Base-by-base conservation (phyloP, 768 basidiomycete genomes). In the Boletus subcaerulescens region DNA sequence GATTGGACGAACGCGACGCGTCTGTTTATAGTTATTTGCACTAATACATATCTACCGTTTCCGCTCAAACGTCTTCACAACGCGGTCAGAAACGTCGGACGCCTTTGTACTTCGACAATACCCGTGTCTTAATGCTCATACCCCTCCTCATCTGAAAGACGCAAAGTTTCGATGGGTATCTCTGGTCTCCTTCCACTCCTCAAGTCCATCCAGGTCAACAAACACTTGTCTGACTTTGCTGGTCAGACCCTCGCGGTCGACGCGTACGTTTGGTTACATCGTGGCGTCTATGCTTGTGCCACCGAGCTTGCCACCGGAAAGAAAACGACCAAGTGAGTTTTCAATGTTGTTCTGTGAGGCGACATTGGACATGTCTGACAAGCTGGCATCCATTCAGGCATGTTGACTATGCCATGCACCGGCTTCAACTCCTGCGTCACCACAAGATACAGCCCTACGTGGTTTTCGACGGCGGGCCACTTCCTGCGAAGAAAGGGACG, bases 341-440 rank as follows among this genome's bases (percentile, higher is more conserved):
- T 48, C 11, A 32, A 24, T 18, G 14, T 38, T 12, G 29, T 42
- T 15, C 9, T 48, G 20, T 22, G 5, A 10, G 5, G 9, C 24
- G 35, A 5, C 17, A 26, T 15, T 33, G 33, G 33, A 5, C 40
- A 18, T 26, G 22, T 48, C 54, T 59, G 45, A 66, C 40, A 41
- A 39, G 9, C 40, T 43, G 33, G n/a, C 48, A 31, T 45, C 26
- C 18, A 41, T 53, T 29, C 48, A 96, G 95, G 75, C 98, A 97
- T 77, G 93, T 98, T 55, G 87, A 96, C 69, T 99, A 96, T 73
- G 88, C 88, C 38, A 96, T 98, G 93, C 85, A 92, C 60, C 85
- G 89, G 32, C 85, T 98, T 42, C 83, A 93, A 29, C 81, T 98
- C 50, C 73, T 99, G 48, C 82, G 84, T 57, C 86, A 98, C 72